These are phyloP conservation scores for Neofusicoccum sp. DNA, from an alignment of 2,329 filamentous ascomycete species.

Conservation along the genomic window DNA sequence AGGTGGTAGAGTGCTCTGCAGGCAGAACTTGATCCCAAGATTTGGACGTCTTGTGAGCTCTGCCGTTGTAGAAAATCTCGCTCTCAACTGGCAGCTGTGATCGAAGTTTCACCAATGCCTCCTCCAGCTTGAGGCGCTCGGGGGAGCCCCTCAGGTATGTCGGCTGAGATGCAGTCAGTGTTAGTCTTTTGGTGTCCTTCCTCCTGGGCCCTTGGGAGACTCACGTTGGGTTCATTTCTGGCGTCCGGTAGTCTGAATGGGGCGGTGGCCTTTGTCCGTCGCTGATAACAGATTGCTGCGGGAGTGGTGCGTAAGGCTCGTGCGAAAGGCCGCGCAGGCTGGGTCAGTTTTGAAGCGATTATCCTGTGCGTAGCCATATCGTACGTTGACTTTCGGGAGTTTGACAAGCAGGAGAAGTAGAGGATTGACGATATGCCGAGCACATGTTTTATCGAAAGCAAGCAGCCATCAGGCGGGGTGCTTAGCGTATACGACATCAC, in stretches of 20 bases:
- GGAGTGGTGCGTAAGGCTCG: neutral
- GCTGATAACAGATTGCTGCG: conserved; percentile 19
- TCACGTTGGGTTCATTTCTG: conserved; percentile 30
- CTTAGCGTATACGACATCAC: neutral
- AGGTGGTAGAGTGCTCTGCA: conserved; percentile 60
- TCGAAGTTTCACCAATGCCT: conserved; percentile 27
- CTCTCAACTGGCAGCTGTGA: conserved; percentile 29
- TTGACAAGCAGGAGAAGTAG: neutral
- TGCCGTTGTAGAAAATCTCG: conserved; percentile 29
- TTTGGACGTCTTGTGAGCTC: conserved; percentile 25
- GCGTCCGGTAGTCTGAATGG: conserved; percentile 30
- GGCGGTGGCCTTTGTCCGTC: conserved; percentile 29
- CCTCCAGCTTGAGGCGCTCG: conserved; percentile 28
- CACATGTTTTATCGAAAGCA: neutral
- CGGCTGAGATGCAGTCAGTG: conserved; percentile 12
- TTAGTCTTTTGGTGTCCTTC: neutral
- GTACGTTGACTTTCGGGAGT: neutral
- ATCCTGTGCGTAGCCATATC: conserved; percentile 22
- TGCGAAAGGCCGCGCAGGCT: conserved; percentile 13
- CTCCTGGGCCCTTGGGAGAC: neutral
- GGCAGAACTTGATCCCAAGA: conserved; percentile 31
- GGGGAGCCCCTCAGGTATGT: conserved; percentile 30
- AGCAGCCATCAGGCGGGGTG: neutral
- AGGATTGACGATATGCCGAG: neutral
- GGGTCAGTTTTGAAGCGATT: conserved; percentile 21